Evolutionary conservation across 140 eudicot species (phyloP).

Genomic region (Cichorium intybus): DNA sequence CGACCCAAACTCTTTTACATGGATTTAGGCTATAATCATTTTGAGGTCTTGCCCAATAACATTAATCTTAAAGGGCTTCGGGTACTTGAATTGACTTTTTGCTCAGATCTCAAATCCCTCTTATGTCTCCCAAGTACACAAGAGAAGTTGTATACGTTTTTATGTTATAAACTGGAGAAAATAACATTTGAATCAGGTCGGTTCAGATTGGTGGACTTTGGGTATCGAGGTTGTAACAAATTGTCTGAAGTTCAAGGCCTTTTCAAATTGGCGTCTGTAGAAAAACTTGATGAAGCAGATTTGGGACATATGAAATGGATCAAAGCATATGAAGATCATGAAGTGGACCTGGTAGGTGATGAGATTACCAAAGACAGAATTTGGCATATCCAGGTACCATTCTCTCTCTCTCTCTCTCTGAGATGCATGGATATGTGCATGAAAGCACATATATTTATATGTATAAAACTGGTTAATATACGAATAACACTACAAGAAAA

Average conservation of each 20-base stretch:
- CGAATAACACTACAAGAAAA: no score
- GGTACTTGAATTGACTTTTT: not conserved
- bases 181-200: conserved; percentile 1
- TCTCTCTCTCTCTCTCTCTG: not conserved
- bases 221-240: not conserved
- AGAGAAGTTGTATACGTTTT: not conserved
- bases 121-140: not conserved
- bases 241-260: conserved; percentile 3
- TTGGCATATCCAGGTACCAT: not conserved
- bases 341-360: not conserved
- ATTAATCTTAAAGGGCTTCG: not conserved
- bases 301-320: not conserved
- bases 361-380: not conserved
- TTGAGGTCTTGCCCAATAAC: not conserved
- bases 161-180: not conserved
- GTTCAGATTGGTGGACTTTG: not conserved
- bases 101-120: not conserved
- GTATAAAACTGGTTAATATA: not conserved
- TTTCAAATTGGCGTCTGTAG: not conserved
- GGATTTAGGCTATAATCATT: not conserved
- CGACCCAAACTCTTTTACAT: not conserved
- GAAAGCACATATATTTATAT: not conserved
- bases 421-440: not conserved
- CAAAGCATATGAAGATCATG: not conserved
- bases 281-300: not conserved